These are phyloP conservation scores for Carex scoparia DNA, from an alignment of 176 grass and related monocot genomes.

Conservation along the genomic window DNA sequence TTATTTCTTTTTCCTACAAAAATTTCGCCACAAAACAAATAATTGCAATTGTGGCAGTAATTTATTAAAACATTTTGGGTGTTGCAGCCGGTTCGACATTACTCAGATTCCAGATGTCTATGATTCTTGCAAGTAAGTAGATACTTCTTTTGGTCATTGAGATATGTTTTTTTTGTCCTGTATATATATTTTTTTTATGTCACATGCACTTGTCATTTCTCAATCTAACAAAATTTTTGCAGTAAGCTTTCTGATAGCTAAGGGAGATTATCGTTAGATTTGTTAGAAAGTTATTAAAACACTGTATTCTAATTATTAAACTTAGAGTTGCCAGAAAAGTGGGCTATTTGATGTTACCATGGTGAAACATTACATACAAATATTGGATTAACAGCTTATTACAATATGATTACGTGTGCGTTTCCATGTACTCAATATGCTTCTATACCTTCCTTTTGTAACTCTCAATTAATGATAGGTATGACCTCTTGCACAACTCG, in stretches of 20 bases:
- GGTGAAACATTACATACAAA: conserved; percentile 10
- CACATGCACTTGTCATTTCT: neutral
- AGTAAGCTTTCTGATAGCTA: neutral
- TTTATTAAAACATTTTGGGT: conserved; percentile 21
- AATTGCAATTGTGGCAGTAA: conserved; percentile 1
- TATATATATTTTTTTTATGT: neutral
- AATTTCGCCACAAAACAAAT: neutral
- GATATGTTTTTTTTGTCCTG: neutral
- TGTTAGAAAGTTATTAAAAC: neutral
- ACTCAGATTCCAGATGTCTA: conserved; percentile 93
- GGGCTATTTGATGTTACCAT: neutral
- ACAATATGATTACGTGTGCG: neutral
- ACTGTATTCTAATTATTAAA: neutral
- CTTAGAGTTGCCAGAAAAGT: neutral
- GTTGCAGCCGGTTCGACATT: conserved; percentile 81
- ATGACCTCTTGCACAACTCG: conserved; percentile 85
- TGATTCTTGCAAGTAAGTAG: conserved; percentile 98
- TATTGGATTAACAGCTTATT: conserved; percentile 1
- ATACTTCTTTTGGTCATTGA: conserved; percentile 17
- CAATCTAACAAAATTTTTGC: neutral
- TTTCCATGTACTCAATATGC: conserved; percentile 10
- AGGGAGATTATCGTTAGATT: neutral
- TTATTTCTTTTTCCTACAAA: conserved; percentile 19
- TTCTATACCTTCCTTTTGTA: conserved; percentile 11
- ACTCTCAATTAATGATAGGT: conserved; percentile 44